Evolutionary conservation across 108 stramenopile species (phyloP).

Genomic region (Aurantiochytrium sp.): DNA sequence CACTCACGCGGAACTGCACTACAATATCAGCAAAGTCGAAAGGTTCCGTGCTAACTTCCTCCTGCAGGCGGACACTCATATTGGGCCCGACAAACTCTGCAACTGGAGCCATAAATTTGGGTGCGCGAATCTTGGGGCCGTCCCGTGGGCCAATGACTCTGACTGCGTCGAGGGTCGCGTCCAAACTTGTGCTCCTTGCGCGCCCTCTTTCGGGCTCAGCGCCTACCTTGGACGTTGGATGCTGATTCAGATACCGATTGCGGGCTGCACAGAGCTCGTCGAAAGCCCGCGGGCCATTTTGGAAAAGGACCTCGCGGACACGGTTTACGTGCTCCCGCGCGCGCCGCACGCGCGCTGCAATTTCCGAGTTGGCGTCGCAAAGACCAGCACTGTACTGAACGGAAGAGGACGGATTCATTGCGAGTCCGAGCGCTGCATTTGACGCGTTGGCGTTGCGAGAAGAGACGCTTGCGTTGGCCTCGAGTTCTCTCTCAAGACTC

Average conservation of each 20-base stretch:
- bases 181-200: neutral
- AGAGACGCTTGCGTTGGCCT: neutral
- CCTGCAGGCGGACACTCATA: neutral
- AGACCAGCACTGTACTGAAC: neutral
- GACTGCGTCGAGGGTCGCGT: neutral
- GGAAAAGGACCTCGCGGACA: neutral
- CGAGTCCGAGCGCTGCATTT: neutral
- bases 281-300: neutral
- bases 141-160: neutral
- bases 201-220: neutral
- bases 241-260: neutral
- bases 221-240: neutral
- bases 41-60: neutral
- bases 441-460: neutral
- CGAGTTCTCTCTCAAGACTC: neutral
- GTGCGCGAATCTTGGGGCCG: neutral
- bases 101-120: neutral
- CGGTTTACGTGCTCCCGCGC: neutral
- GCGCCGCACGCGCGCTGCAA: neutral
- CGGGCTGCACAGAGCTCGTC: neutral
- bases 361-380: neutral
- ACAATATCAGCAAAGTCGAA: constrained; percentile 13
- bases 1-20: neutral
- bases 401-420: neutral
- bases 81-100: neutral